Conservation (phyloP, 768 basidiomycete species). For the Russula emetica region DNA sequence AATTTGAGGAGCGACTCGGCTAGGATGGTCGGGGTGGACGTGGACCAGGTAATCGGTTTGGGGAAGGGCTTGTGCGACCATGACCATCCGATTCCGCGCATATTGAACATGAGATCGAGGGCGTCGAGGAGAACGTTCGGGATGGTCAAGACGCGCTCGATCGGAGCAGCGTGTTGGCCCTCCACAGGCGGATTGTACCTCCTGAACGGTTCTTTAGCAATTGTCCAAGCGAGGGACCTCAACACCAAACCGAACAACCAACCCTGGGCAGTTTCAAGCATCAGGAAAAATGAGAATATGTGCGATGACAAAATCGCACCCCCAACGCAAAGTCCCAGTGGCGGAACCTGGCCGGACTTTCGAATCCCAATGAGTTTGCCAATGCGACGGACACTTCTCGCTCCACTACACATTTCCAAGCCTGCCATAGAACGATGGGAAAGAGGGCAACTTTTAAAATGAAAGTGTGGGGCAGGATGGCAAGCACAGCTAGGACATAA, state of each 20-base stretch:
- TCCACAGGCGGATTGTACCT: constrained; percentile 2
- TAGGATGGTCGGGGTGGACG: not conserved
- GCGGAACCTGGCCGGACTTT: constrained; percentile 7
- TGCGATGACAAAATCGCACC: constrained; percentile 4
- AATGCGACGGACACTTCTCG: constrained; percentile 8
- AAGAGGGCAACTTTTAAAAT: constrained; percentile 6
- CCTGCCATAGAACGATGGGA: constrained; percentile 11
- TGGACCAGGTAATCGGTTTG: not conserved
- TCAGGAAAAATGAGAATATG: too few relatives aligned
- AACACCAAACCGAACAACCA: not conserved
- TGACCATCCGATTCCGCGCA: constrained; percentile 26
- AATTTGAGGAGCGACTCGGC: constrained; percentile 1
- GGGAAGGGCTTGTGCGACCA: constrained; percentile 22
- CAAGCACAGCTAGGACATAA: constrained; percentile 20
- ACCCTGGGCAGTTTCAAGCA: too few relatives aligned
- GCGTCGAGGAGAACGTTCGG: constrained; percentile 21
- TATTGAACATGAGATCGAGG: constrained; percentile 17
- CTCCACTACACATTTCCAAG: constrained; percentile 7
- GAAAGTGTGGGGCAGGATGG: constrained; percentile 15
- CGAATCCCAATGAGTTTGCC: not conserved
- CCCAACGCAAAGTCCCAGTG: constrained; percentile 10
- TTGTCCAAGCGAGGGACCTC: constrained; percentile 20
- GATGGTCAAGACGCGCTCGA: constrained; percentile 9
- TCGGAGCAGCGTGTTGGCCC: not conserved
- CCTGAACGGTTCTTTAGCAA: not conserved